Percentiles rank a stretch among this genome's conserved stretches.
phyloP scores from a whole-genome alignment of 345 rosid genomes.

The Heritiera littoralis region DNA sequence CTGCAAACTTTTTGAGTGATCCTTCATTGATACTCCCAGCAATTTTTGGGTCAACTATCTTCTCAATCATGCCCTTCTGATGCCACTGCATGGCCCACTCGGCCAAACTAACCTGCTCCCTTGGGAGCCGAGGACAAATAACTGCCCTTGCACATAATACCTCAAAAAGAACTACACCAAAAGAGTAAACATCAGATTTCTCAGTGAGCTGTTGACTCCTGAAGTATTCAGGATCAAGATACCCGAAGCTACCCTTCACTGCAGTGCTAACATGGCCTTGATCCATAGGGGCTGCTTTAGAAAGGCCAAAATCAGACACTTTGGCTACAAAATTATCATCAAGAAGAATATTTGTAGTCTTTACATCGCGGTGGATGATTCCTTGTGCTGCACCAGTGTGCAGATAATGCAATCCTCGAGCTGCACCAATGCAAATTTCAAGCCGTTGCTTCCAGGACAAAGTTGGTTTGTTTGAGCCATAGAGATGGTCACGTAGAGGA shows the following conservation, averaged over 20 bases:
- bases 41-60: slow-evolving; percentile 61
- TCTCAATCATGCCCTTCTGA: slow-evolving; percentile 58
- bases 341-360: slow-evolving; percentile 82
- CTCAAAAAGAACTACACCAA: slow-evolving; percentile 83
- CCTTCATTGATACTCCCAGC: slow-evolving; percentile 47
- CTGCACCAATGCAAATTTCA: slow-evolving; percentile 82
- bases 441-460: slow-evolving; percentile 82
- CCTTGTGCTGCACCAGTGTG: slow-evolving; percentile 77
- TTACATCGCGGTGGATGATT: slow-evolving; percentile 84
- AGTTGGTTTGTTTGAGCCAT: slow-evolving; percentile 52
- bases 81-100: slow-evolving; percentile 80
- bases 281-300: slow-evolving; percentile 71
- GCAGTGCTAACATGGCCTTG: slow-evolving; percentile 84
- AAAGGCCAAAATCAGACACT: slow-evolving; percentile 80
- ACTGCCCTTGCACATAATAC: slow-evolving; percentile 78
- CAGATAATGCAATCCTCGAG: slow-evolving; percentile 81
- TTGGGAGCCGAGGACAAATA: slow-evolving; percentile 55
- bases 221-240: slow-evolving; percentile 85
- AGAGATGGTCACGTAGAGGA: slow-evolving; percentile 77
- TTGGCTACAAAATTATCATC: slow-evolving; percentile 80
- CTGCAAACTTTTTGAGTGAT: slow-evolving; percentile 61
- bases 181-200: slow-evolving; percentile 87
- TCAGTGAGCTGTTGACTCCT: slow-evolving; percentile 80
- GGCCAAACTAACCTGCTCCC: slow-evolving; percentile 78
- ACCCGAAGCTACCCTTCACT: slow-evolving; percentile 91